A percentile compares a stretch with the other conserved stretches of the same genome.
phyloP scores from a whole-genome alignment of 2,329 filamentous ascomycete species.

The Xylariaceae sp. region DNA sequence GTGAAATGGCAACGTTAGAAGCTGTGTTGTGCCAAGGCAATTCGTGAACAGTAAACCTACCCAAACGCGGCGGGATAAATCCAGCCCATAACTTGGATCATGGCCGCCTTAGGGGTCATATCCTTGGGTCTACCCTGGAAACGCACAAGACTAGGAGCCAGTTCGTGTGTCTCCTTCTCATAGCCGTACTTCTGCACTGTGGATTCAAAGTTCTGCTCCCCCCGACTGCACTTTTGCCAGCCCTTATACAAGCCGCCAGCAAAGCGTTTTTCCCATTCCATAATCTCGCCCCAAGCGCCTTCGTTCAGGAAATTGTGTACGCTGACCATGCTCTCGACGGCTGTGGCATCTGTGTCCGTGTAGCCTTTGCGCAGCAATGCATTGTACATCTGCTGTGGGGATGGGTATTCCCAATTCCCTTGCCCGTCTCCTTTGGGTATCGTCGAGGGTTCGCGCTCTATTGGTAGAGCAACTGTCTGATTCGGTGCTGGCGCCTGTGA shows the following conservation, averaged over 20 bases:
- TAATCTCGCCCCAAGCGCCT: conserved; percentile 94
- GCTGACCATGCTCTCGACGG: conserved; percentile 95
- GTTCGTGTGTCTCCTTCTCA: conserved; percentile 59
- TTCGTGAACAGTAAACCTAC: conserved; percentile 54
- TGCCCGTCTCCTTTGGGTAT: conserved; percentile 85
- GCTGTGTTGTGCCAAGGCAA: not conserved
- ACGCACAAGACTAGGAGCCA: conserved; percentile 76
- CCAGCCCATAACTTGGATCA: conserved; percentile 80
- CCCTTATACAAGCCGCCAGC: conserved; percentile 73
- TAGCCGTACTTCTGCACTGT: conserved; percentile 50
- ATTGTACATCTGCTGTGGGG: conserved; percentile 99
- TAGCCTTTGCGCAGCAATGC: conserved; percentile 95
- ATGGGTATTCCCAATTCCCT: conserved; percentile 96
- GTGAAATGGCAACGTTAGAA: not conserved
- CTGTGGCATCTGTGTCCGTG: conserved; percentile 89
- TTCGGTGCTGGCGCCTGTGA: conserved; percentile 79
- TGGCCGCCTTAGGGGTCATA: conserved; percentile 87
- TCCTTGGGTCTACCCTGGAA: conserved; percentile 92
- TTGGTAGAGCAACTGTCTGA: conserved; percentile 77
- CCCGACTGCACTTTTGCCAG: conserved; percentile 75
- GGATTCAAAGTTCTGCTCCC: conserved; percentile 68
- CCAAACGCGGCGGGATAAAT: conserved; percentile 81
- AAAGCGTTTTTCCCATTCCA: conserved; percentile 92
- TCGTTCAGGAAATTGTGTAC: conserved; percentile 99
- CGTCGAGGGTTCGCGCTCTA: conserved; percentile 81